Evolutionary conservation across 129 eudicot species (phyloP), one percentile per base, ranked within the genome.

Genomic region (Gnaphalium uliginosum): DNA sequence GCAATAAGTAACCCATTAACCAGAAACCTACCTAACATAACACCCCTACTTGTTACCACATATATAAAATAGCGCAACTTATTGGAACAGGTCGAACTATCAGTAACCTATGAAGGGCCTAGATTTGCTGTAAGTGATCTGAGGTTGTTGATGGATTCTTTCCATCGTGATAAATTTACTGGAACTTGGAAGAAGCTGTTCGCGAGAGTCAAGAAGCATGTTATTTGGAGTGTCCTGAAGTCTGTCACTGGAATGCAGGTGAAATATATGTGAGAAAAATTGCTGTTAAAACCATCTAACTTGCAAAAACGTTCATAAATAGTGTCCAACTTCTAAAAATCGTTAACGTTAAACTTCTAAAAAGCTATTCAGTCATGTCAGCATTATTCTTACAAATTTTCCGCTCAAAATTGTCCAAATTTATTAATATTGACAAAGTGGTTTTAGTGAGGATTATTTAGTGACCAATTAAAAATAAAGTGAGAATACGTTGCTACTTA

Each of bases 161-260:
- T 92, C 64, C 96, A 89, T 68, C 95, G 96, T 62, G 89, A 68
- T 74, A 94, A 89, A 58, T 92, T 92, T 78, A 86, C 88, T 72
- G 98, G 98, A 66, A 92, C 96, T 69, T 92, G 98, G 98, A 89
- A 87, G 76, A 89, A 92, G 78, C 87, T 92, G 19, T 88, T 92
- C 72, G 92, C 98, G 17, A 77, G 95, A 53, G 96, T 92, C 6
- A 87, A 89, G 83, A 92, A 92, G 82, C 98, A 92, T 66, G 86
- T 92, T 72, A 92, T 92, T 35, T 92, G 98, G 98, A 90, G 98
- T 54, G 98, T 92, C 68, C 87, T 92, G 56, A 92, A 92, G 83
- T 92, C 98, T 54, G 98, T 92, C 74, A 92, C 98, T 1, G 98
- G 98, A 76, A 92, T 92, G 98, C 98, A 92, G 92, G 98, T 88